Base-by-base conservation (phyloP, 805 yeast genomes). In the Metschnikowia reukaufii region DNA sequence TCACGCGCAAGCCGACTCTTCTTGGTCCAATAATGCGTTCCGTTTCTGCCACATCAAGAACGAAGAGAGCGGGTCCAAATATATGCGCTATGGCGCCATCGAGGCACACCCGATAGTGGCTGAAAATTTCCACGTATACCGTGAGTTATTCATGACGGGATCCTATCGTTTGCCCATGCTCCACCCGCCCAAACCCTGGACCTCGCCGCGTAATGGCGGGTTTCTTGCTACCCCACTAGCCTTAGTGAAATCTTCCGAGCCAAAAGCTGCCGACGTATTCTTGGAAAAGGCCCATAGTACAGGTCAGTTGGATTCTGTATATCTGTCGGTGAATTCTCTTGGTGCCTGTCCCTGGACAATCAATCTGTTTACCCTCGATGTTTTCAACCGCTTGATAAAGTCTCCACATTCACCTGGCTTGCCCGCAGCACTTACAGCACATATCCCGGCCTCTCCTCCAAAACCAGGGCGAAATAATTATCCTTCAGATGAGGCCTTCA, bases 301-400 rank as follows among this genome's bases (percentile, higher is more conserved):
- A 1, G 74, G 74, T 3, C 73, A 70, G 41, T 49, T 73, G 18
- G 48, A 58, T 5, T 61, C 66, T 6, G 50, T 65, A 0, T 71
- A 63, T 47, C 41, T 51, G 15, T 60, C 65, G 6, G 56, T 73
- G 16, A 56, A 67, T 45, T 49, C 54, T 6, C 44, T 72, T 17
- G 67, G 73, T 1, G 44, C 57, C 3, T 52, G 52, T 1, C 60
- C 69, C 0, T 73, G 77, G 77, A 65, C 69, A 1, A 56, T 73
- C 3, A 68, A 73, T 46, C 51, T 59, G 1, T 40, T 47, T 4
- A 58, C 67, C n/a, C 36, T 64, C 5, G 35, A 40, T 1, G 56
- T 65, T 0, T 58, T 67, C 32, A 54, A 61, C 27, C 16, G 52
- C 16, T 59, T 56, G 0, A 49, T 66, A 59, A 32, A 49, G 2